Percentiles rank a stretch among this genome's conserved stretches.
Conservation (phyloP, 2,329 filamentous ascomycete genomes). For the Xylariales sp. region DNA sequence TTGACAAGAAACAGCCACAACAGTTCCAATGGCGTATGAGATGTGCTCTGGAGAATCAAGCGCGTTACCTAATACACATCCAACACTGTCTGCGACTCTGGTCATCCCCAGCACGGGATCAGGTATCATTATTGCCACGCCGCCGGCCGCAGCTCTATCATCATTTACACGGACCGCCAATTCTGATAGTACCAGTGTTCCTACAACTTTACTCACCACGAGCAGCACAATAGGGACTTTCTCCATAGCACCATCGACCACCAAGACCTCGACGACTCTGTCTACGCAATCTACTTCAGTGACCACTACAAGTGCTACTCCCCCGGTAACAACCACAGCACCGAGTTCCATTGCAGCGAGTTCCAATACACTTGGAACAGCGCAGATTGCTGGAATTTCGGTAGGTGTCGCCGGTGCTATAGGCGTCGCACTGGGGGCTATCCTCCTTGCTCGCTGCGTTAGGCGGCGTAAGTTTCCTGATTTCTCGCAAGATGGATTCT, state of each 20-base stretch:
- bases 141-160: slow-evolving; percentile 5
- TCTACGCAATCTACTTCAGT: slow-evolving; percentile 7
- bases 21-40: slow-evolving; percentile 45
- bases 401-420: slow-evolving; percentile 48
- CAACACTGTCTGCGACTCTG: slow-evolving; percentile 54
- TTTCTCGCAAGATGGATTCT: slow-evolving; percentile 31
- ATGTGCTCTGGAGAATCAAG: slow-evolving; percentile 52
- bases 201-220: not conserved
- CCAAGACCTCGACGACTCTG: slow-evolving; percentile 11
- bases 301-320: slow-evolving; percentile 5
- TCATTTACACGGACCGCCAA: not conserved
- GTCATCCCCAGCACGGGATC: slow-evolving; percentile 30
- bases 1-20: slow-evolving; percentile 22
- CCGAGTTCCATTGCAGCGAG: slow-evolving; percentile 9
- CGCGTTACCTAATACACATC: slow-evolving; percentile 54
- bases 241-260: slow-evolving; percentile 6
- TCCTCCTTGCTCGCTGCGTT: slow-evolving; percentile 37
- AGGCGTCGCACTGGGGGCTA: slow-evolving; percentile 41
- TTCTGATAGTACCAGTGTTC: not conserved
- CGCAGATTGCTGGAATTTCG: slow-evolving; percentile 54
- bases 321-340: slow-evolving; percentile 7
- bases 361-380: slow-evolving; percentile 25
- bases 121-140: slow-evolving; percentile 11
- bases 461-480: slow-evolving; percentile 35
- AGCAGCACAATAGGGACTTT: not conserved